phyloP scores from a whole-genome alignment of 305 asterid genomes.

The Solanum aculeatissimum region DNA sequence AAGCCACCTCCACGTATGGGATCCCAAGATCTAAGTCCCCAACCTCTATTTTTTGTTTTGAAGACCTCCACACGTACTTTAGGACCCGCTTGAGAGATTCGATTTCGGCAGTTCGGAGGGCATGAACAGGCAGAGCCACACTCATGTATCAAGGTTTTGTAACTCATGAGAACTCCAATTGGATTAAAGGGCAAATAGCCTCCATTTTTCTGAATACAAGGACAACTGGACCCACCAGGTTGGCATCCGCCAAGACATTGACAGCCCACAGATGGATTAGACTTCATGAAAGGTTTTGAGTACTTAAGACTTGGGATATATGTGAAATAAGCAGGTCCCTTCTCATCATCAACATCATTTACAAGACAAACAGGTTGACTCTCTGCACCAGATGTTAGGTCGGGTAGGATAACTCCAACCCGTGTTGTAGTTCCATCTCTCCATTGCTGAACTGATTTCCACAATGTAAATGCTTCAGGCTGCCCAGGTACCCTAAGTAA shows the following conservation, averaged over 20 bases:
- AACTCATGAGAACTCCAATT: conserved; percentile 45
- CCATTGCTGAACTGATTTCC: conserved; percentile 87
- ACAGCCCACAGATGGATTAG: conserved; percentile 42
- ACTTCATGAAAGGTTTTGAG: conserved; percentile 31
- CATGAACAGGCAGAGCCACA: conserved; percentile 67
- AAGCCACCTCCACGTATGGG: conserved; percentile 78
- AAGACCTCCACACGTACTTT: conserved; percentile 73
- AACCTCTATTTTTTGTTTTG: conserved; percentile 68
- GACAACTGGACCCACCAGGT: conserved; percentile 54
- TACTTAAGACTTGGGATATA: conserved; percentile 50
- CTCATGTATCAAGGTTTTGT: conserved; percentile 48
- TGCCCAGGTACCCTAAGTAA: conserved; percentile 68
- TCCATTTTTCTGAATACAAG: conserved; percentile 54
- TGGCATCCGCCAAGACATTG: conserved; percentile 71
- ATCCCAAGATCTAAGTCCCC: conserved; percentile 98
- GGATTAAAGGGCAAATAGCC: conserved; percentile 55
- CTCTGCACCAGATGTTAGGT: conserved; percentile 69
- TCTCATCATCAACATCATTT: conserved; percentile 78
- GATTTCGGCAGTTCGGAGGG: conserved; percentile 63
- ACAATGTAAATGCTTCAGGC: conserved; percentile 57
- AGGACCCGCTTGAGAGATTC: conserved; percentile 61
- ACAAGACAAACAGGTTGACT: conserved; percentile 66
- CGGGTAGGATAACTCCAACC: conserved; percentile 61
- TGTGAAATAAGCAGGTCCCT: conserved; percentile 75
- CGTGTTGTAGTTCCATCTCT: conserved; percentile 49